phyloP scores from a whole-genome alignment of 176 grass and related monocot species.

The Pontederia paniculata region DNA sequence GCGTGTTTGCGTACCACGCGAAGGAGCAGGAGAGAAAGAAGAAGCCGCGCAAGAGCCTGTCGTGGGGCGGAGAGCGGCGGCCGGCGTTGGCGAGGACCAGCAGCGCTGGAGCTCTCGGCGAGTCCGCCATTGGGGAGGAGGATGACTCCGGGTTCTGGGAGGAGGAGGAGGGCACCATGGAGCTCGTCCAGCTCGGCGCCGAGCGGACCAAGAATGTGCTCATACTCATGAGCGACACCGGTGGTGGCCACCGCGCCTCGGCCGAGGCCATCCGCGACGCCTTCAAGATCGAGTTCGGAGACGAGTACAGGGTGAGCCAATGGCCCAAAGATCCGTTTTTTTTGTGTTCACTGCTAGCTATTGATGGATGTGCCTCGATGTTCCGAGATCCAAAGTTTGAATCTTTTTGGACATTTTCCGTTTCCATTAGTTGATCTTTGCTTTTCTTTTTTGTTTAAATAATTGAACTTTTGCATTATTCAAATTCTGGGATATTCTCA shows the following conservation, averaged over 20 bases:
- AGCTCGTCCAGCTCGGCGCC: not conserved
- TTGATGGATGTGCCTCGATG: too few relatives aligned
- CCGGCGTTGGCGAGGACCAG: conserved; percentile 15
- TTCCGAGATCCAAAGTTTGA: too few relatives aligned
- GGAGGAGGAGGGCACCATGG: not conserved
- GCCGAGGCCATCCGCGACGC: conserved; percentile 68
- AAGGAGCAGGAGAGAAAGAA: too few relatives aligned
- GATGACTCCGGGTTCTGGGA: not conserved
- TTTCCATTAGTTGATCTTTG: too few relatives aligned
- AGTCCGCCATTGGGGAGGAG: not conserved
- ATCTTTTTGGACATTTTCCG: too few relatives aligned
- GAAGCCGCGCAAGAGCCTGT: not conserved
- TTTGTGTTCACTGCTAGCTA: too few relatives aligned
- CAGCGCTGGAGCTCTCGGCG: conserved; percentile 26
- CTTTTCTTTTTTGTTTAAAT: too few relatives aligned
- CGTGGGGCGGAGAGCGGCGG: conserved; percentile 17
- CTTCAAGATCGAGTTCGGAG: conserved; percentile 56
- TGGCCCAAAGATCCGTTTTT: too few relatives aligned
- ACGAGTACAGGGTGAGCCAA: conserved; percentile 42
- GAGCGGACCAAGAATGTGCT: conserved; percentile 55
- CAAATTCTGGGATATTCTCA: too few relatives aligned
- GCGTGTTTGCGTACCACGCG: conserved; percentile 4
- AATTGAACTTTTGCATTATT: too few relatives aligned
- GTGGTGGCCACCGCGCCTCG: conserved; percentile 71
- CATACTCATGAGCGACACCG: conserved; percentile 77